These are phyloP conservation scores for Ceratobasidium sp. DNA, from an alignment of 1,284 basidiomycete species.

Conservation along the genomic window DNA sequence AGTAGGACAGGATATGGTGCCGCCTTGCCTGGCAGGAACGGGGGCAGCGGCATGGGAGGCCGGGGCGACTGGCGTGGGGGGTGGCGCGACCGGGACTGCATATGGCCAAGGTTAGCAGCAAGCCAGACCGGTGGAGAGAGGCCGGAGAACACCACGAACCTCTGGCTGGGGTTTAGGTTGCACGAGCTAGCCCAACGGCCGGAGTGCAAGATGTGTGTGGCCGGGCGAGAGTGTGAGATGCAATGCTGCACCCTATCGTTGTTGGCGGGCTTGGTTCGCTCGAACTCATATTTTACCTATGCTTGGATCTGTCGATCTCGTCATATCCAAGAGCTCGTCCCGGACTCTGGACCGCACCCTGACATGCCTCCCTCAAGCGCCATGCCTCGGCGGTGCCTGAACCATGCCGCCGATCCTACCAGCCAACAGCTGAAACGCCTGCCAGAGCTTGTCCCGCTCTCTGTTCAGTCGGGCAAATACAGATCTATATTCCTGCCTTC, in stretches of 20 bases:
- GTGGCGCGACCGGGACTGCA: background rate
- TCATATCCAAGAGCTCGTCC: background rate
- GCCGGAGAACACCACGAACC: background rate
- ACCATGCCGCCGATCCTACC: background rate
- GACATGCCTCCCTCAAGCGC: background rate
- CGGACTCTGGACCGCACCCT: background rate
- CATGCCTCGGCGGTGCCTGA: background rate
- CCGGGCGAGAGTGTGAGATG: background rate
- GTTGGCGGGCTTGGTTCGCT: constrained; percentile 12
- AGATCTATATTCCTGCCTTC: background rate
- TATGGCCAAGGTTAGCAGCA: background rate
- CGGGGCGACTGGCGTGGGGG: constrained; percentile 7
- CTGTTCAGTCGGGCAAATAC: background rate
- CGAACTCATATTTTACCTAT: background rate
- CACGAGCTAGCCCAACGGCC: background rate
- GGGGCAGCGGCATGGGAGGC: constrained; percentile 23
- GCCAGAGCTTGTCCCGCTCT: background rate
- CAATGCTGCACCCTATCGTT: constrained; percentile 7
- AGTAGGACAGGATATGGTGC: constrained; percentile 7
- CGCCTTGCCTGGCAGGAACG: constrained; percentile 11
- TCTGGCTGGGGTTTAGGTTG: background rate
- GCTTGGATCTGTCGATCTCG: background rate
- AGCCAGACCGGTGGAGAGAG: background rate
- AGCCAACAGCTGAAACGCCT: background rate
- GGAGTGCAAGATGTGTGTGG: background rate